Conservation (phyloP, 306 rosid species). For the Cicer arietinum region DNA sequence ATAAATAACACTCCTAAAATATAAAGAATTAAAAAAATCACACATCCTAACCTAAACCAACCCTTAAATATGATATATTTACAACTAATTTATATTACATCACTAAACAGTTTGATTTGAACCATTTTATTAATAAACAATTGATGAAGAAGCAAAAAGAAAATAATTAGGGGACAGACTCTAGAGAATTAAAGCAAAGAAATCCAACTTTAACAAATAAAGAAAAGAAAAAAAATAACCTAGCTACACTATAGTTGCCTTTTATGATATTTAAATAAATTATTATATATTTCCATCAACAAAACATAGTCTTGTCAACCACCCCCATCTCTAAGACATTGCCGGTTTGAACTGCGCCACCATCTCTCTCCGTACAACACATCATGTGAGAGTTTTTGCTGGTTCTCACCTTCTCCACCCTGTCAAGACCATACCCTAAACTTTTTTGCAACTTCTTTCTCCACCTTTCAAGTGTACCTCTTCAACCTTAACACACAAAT, state of each 20-base stretch:
- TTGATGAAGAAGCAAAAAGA: constrained; percentile 25
- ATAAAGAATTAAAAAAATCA: too few species aligned
- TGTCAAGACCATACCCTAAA: constrained; percentile 5
- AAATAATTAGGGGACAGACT: constrained; percentile 23
- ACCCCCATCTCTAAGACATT: constrained; percentile 51
- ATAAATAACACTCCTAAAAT: too few species aligned
- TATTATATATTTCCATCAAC: constrained; percentile 30
- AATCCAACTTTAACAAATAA: constrained; percentile 18
- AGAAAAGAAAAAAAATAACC: background rate
- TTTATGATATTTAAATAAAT: constrained; percentile 51
- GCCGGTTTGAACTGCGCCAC: constrained; percentile 51
- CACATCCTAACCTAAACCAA: too few species aligned
- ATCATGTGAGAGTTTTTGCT: constrained; percentile 37
- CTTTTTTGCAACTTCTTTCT: constrained; percentile 24
- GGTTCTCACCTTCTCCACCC: constrained; percentile 30
- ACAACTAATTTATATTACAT: background rate
- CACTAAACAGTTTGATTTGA: constrained; percentile 19
- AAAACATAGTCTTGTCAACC: constrained; percentile 69
- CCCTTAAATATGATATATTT: too few species aligned
- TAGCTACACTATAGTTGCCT: constrained; percentile 10
- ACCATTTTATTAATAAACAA: constrained; percentile 21
- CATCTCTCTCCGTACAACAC: constrained; percentile 23
- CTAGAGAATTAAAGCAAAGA: constrained; percentile 33
- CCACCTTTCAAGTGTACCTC: background rate
- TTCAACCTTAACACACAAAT: constrained; percentile 8